Base-by-base conservation (phyloP, 192 early-diverging fungal species). In the Neocallimastix lanati region DNA sequence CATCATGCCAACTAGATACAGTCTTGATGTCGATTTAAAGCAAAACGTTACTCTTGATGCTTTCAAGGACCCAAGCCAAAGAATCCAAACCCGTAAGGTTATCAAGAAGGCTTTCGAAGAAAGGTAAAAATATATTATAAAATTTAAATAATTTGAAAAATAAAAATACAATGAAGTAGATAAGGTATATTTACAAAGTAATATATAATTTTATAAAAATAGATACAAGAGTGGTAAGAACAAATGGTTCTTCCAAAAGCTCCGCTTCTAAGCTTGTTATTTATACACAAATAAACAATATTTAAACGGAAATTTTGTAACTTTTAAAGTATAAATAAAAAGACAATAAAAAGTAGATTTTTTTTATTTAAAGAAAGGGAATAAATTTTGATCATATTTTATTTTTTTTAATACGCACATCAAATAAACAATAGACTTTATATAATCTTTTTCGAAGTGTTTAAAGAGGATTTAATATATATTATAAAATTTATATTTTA, bases 201-300 rank as follows among this genome's bases (percentile, higher is more conserved):
- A n/a, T n/a, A n/a, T n/a, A n/a, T n/a, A n/a, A n/a, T n/a, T n/a
- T n/a, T n/a, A 33, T 33, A 33, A 33, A 9, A 40, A 36, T n/a
- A 33, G 96, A 85, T 96, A 98, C 91, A 91, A 93, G 85, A 89
- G 90, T 83, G 98, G 98, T 88, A 99, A 98, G 94, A 98, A 97
- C 93, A 96, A 96, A 92, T 99, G 98, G 98, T 99, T 99, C 95
- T 99, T 99, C 91, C 92, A 93, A 89, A 99, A 99, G 93, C 94
- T 99, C 82, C 90, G 93, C 84, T 95, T 95, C 92, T 94, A 93
- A 93, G 78, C n/a, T 40, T 27, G 9, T 67, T 67, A 67, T 67
- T 1, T n/a, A n/a, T n/a, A 4, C 16, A 67, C 25, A 67, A 1
- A 12, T 37, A 13, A 13, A 4, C 6, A 7, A 12, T 21, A n/a